Evolutionary conservation across 1,139 yeast genomes (phyloP).

Genomic region (Blastobotrys apis): DNA sequence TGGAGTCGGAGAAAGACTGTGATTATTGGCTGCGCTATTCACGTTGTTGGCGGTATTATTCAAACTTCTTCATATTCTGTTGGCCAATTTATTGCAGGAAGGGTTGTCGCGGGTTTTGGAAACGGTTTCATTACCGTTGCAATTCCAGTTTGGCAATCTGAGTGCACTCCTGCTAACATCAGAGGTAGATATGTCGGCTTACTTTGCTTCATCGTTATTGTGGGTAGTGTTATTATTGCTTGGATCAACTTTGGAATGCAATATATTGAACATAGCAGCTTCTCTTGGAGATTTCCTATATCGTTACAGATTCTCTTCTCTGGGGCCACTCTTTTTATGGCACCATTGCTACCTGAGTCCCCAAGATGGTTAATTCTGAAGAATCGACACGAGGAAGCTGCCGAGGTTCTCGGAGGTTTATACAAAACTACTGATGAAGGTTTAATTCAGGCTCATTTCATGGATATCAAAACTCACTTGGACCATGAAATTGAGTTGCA

Average conservation of each 20-base stretch:
- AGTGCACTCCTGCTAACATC: slow-evolving; percentile 49
- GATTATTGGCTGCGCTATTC: slow-evolving; percentile 14
- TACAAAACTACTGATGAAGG: no score
- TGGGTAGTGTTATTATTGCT: slow-evolving; percentile 65
- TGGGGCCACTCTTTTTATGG: no score
- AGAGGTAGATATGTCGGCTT: slow-evolving; percentile 45
- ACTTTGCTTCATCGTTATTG: slow-evolving; percentile 22
- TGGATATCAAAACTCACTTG: no score
- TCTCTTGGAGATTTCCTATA: slow-evolving; percentile 39
- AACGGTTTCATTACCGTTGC: slow-evolving; percentile 54
- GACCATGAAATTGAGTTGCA: no score
- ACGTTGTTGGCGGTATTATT: slow-evolving; percentile 17
- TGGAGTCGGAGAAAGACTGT: slow-evolving; percentile 17
- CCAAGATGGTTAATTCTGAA: slow-evolving; percentile 64
- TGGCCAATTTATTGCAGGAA: slow-evolving; percentile 25
- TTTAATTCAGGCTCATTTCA: no score
- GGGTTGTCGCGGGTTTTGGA: slow-evolving; percentile 46
- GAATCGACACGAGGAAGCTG: slow-evolving; percentile 54
- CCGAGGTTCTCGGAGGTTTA: no score
- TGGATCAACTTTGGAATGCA: slow-evolving; percentile 75
- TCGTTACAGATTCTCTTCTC: slow-evolving; percentile 45
- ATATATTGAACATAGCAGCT: slow-evolving; percentile 41
- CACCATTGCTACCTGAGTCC: no score
- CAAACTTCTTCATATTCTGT: slow-evolving; percentile 15
- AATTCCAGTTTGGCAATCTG: slow-evolving; percentile 60